Percentiles rank a stretch among this genome's conserved stretches.
Conservation (phyloP, 75 land plant genomes). For the Selaginella moellendorffii region DNA sequence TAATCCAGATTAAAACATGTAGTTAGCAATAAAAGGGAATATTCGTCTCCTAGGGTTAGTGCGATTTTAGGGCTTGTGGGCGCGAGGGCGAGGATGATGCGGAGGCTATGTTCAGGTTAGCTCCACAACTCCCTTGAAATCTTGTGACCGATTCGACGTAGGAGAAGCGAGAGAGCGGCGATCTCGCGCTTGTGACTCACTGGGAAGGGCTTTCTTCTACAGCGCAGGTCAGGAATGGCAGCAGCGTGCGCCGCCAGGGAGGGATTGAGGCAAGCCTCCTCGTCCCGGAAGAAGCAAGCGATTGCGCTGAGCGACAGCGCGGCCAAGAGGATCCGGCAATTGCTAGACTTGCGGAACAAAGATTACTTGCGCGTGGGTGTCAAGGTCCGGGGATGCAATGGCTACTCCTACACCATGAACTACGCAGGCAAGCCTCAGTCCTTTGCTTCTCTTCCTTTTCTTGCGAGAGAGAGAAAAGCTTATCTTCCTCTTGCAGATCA, state of each 20-base stretch:
- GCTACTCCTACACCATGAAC: constrained; percentile 77
- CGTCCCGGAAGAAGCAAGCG: constrained; percentile 32
- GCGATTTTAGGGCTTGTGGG: too few relatives aligned
- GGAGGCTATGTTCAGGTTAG: not conserved
- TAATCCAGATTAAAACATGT: too few relatives aligned
- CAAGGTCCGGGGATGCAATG: constrained; percentile 91
- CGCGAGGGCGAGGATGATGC: too few relatives aligned
- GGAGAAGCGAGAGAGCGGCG: too few relatives aligned
- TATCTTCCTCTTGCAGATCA: constrained; percentile 36
- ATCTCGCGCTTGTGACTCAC: not conserved
- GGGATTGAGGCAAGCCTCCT: not conserved
- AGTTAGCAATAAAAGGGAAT: too few relatives aligned
- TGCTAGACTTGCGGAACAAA: constrained; percentile 47
- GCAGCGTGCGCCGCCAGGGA: not conserved
- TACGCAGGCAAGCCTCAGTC: constrained; percentile 43
- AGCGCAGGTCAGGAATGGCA: not conserved
- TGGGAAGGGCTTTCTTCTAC: not conserved
- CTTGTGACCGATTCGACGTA: too few relatives aligned
- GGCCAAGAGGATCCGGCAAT: constrained; percentile 35
- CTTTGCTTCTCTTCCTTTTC: not conserved
- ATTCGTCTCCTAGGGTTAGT: too few relatives aligned
- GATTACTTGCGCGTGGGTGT: constrained; percentile 59
- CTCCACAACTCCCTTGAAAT: too few relatives aligned
- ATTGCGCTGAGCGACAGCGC: constrained; percentile 19
- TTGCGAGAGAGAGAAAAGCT: too few relatives aligned